phyloP scores from a whole-genome alignment of 176 grass and related monocot species.

The Phyllostachys edulis region DNA sequence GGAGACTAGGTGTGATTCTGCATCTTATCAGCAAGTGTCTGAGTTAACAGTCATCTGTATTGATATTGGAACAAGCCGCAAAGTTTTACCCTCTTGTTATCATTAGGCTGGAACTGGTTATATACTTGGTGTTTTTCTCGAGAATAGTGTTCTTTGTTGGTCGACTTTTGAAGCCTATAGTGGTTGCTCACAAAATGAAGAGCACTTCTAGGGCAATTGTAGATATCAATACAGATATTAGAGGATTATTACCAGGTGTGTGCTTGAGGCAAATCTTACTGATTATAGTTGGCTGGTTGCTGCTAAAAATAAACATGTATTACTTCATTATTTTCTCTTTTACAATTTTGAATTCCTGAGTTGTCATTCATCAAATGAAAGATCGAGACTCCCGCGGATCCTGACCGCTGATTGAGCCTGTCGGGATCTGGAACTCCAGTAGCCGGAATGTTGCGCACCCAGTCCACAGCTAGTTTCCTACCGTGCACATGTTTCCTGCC shows the following conservation, averaged over 20 bases:
- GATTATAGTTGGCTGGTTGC: not conserved
- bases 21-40: not conserved
- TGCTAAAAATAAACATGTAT: too few species aligned
- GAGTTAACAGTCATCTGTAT: not conserved
- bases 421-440: too few species aligned
- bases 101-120: not conserved
- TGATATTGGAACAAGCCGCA: not conserved
- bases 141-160: not conserved
- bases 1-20: not conserved
- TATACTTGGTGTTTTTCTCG: not conserved
- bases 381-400: too few species aligned
- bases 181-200: not conserved
- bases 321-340: too few species aligned
- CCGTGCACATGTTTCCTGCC: too few species aligned
- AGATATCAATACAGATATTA: not conserved
- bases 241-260: not conserved
- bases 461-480: too few species aligned
- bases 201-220: not conserved
- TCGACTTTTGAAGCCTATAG: constrained; percentile 10
- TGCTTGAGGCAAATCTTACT: not conserved
- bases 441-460: too few species aligned
- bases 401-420: too few species aligned
- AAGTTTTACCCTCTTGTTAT: not conserved
- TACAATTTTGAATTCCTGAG: too few species aligned
- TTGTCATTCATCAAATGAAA: too few species aligned